A percentile compares a stretch with the other conserved stretches of the same genome.
Conservation (phyloP, 176 grass and related monocot genomes). For the Canna indica region DNA sequence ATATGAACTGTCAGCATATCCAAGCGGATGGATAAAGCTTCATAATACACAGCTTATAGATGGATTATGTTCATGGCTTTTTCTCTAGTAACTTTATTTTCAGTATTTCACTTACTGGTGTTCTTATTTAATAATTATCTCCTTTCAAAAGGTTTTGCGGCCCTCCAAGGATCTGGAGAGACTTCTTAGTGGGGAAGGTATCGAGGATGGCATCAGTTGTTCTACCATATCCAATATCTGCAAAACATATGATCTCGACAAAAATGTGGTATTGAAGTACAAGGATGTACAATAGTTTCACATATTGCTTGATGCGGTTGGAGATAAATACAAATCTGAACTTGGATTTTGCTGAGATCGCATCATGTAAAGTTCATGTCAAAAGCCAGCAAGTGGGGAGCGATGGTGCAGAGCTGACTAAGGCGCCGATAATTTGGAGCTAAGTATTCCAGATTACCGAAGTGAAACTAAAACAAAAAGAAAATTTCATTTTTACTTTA, state of each 20-base stretch:
- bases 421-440: too few species aligned
- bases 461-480: too few species aligned
- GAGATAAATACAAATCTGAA: background rate
- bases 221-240: slow-evolving; percentile 56
- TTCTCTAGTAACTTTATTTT: background rate
- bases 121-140: slow-evolving; percentile 4
- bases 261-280: slow-evolving; percentile 71
- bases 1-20: too few species aligned
- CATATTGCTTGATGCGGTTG: background rate
- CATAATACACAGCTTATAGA: too few species aligned
- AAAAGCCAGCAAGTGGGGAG: too few species aligned
- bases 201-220: slow-evolving; percentile 57
- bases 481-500: too few species aligned
- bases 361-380: background rate
- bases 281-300: slow-evolving; percentile 42
- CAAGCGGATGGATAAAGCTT: too few species aligned
- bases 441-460: too few species aligned
- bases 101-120: background rate
- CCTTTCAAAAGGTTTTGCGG: slow-evolving; percentile 36
- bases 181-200: slow-evolving; percentile 34
- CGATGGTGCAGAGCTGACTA: too few species aligned
- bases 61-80: background rate
- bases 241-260: slow-evolving; percentile 51
- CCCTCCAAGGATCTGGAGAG: slow-evolving; percentile 44
- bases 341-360: background rate